Conservation (phyloP, 495 filamentous ascomycete species). For the Patellaria atrata region DNA sequence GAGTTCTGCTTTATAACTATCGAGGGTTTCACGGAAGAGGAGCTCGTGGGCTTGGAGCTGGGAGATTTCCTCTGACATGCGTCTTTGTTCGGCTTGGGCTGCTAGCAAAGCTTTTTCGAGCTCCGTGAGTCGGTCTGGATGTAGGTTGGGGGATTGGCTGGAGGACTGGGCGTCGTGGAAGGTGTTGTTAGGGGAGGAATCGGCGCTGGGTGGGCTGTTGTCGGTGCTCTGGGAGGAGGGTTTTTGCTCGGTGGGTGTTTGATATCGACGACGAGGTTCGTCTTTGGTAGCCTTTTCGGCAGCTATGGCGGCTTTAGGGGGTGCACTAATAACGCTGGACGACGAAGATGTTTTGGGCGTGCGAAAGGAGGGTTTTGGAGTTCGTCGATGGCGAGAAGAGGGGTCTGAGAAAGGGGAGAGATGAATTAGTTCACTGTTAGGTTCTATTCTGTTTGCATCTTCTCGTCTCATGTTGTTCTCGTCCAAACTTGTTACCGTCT, state of each 20-base stretch:
- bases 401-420: too few relatives aligned
- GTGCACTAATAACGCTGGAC: constrained; percentile 7
- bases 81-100: constrained; percentile 10
- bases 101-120: constrained; percentile 13
- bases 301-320: constrained; percentile 14
- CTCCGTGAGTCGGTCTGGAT: constrained; percentile 10
- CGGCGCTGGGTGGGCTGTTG: constrained; percentile 3
- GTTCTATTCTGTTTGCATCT: too few relatives aligned
- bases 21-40: constrained; percentile 11
- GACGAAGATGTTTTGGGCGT: constrained; percentile 7
- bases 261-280: constrained; percentile 14
- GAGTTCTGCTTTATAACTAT: constrained; percentile 10
- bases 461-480: too few relatives aligned
- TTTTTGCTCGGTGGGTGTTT: constrained; percentile 14
- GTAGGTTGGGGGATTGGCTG: too few relatives aligned
- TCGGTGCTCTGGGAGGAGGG: constrained; percentile 3
- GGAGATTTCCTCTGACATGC: constrained; percentile 13
- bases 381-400: constrained; percentile 14
- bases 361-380: constrained; percentile 4
- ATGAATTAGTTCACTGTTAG: too few relatives aligned
- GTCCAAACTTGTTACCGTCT: too few relatives aligned
- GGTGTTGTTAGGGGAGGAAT: too few relatives aligned
- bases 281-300: constrained; percentile 14
- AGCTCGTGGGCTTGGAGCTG: constrained; percentile 6
- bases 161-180: too few relatives aligned